phyloP scores from a whole-genome alignment of 2,329 filamentous ascomycete genomes.

The Cercospora nicotianae region DNA sequence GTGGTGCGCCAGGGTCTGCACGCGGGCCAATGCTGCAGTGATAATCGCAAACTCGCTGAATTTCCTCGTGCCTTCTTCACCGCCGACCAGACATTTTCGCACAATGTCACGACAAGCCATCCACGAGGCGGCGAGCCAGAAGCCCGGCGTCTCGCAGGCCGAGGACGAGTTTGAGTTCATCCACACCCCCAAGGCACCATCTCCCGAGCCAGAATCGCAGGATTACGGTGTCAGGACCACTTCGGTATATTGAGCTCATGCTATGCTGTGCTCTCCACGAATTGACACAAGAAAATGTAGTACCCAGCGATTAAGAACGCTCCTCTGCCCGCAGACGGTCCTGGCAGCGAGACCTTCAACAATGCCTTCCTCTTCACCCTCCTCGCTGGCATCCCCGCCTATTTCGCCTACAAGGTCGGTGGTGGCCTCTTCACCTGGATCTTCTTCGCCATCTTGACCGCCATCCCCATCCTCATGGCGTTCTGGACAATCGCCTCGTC shows the following conservation, averaged over 20 bases:
- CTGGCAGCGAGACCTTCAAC: constrained; percentile 83
- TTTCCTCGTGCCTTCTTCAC: constrained; percentile 1
- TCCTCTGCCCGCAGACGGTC: constrained; percentile 84
- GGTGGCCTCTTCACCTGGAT: constrained; percentile 85
- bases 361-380: constrained; percentile 73
- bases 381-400: constrained; percentile 71
- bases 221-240: constrained; percentile 64
- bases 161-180: constrained; percentile 66
- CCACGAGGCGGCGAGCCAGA: constrained; percentile 6
- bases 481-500: constrained; percentile 82
- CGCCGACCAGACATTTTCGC: neutral
- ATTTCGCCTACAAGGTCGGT: constrained; percentile 76
- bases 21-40: constrained; percentile 1
- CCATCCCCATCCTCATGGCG: constrained; percentile 72
- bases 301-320: constrained; percentile 90
- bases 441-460: constrained; percentile 78
- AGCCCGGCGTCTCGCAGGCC: constrained; percentile 33
- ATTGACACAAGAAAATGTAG: constrained; percentile 47
- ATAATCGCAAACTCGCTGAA: neutral
- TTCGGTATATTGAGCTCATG: constrained; percentile 44
- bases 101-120: constrained; percentile 7
- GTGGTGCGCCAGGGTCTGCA: neutral
- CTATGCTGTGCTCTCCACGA: constrained; percentile 9
- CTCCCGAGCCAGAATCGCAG: constrained; percentile 52
- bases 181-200: constrained; percentile 58